Percentiles rank a stretch among this genome's conserved stretches.
Evolutionary conservation across 441 rosid species (phyloP).

Genomic region (Pelargonium myrrhifolium): DNA sequence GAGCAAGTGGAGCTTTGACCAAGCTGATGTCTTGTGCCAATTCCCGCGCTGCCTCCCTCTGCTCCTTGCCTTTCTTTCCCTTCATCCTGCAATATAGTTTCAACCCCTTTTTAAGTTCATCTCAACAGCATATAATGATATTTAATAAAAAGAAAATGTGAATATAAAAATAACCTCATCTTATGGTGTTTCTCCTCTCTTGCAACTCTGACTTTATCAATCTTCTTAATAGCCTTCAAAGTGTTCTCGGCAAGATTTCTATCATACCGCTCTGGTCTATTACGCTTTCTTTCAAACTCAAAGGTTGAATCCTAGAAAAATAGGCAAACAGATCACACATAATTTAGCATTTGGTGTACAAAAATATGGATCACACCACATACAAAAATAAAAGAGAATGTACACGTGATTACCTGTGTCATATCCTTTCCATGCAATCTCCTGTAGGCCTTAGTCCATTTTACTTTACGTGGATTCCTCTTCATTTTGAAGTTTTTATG

Average conservation of each 20-base stretch:
- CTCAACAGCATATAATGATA: background rate
- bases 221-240: conserved; percentile 67
- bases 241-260: conserved; percentile 62
- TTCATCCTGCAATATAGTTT: conserved; percentile 38
- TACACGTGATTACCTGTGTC: conserved; percentile 53
- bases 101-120: background rate
- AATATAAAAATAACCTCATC: conserved; percentile 34
- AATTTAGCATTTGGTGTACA: background rate
- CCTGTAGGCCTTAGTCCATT: conserved; percentile 93
- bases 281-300: conserved; percentile 88
- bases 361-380: no score
- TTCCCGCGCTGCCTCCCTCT: conserved; percentile 29
- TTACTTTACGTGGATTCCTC: conserved; percentile 89
- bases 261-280: conserved; percentile 89
- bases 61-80: conserved; percentile 34
- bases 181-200: conserved; percentile 45
- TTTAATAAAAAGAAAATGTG: background rate
- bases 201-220: conserved; percentile 50
- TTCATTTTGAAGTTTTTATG: conserved; percentile 97
- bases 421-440: conserved; percentile 81
- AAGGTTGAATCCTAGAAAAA: conserved; percentile 62
- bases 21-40: conserved; percentile 43
- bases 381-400: no score
- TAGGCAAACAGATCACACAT: background rate
- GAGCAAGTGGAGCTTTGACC: conserved; percentile 43